These are phyloP conservation scores for Pyrenophora tritici-repentis DNA, from an alignment of 2,329 filamentous ascomycete species.

Conservation along the genomic window DNA sequence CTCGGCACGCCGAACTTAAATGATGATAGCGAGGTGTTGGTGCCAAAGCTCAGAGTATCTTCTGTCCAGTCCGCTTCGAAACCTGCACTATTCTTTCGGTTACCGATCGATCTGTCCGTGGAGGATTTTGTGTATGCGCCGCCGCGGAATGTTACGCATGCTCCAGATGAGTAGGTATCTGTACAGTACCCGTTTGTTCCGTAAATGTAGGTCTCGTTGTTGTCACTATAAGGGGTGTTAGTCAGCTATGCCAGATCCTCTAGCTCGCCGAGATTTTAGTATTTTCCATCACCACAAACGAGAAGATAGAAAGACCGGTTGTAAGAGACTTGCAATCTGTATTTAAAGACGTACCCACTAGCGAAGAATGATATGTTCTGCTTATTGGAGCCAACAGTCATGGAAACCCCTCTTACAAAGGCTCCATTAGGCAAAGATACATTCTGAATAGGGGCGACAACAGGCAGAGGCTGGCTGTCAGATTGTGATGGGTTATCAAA, in stretches of 20 bases:
- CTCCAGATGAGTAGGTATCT: constrained; percentile 7
- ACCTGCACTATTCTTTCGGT: constrained; percentile 12
- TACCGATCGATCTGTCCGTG: constrained; percentile 7
- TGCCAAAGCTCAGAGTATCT: constrained; percentile 14
- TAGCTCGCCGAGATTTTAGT: neutral
- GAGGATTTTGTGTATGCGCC: constrained; percentile 17
- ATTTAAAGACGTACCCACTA: constrained; percentile 17
- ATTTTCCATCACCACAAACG: neutral
- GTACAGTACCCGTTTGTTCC: constrained; percentile 13
- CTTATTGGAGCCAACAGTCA: constrained; percentile 17
- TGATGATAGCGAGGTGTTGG: constrained; percentile 12
- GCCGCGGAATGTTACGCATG: constrained; percentile 19
- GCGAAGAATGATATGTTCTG: constrained; percentile 24
- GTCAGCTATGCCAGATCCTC: constrained; percentile 2
- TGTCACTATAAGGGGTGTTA: constrained; percentile 10
- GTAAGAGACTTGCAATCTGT: neutral
- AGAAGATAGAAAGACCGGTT: neutral
- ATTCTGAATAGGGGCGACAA: constrained; percentile 18
- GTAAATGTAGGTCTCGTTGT: constrained; percentile 27
- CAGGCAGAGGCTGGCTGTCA: no score
- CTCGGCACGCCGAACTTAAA: constrained; percentile 20
- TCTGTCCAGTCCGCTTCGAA: constrained; percentile 16
- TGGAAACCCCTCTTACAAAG: constrained; percentile 14
- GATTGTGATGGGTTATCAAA: no score
- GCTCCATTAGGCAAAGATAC: constrained; percentile 19